Conservation (phyloP, 1,284 basidiomycete species). For the Trametes hirsuta region DNA sequence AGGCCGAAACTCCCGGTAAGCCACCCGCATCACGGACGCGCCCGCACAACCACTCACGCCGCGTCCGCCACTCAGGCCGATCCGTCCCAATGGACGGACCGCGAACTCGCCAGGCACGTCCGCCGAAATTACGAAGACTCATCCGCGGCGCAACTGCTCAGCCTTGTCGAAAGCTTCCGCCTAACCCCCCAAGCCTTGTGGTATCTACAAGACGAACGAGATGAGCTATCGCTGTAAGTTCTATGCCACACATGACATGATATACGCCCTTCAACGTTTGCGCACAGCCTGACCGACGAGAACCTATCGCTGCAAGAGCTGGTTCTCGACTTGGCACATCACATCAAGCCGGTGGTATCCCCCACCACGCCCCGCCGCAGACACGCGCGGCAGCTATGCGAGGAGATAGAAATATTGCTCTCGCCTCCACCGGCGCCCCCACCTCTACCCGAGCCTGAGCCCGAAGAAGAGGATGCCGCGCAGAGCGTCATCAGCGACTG, state of each 20-base stretch:
- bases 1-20: conserved; percentile 12
- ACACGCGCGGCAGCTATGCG: conserved; percentile 6
- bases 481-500: conserved; percentile 22
- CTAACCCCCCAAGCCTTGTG: conserved; percentile 15
- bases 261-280: neutral
- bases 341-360: conserved; percentile 16
- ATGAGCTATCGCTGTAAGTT: conserved; percentile 12
- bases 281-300: conserved; percentile 8
- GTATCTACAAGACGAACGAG: conserved; percentile 16
- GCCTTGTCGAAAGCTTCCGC: conserved; percentile 9
- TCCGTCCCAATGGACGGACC: conserved; percentile 14
- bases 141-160: neutral
- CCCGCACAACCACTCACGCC: neutral
- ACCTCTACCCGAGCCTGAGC: conserved; percentile 6
- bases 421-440: conserved; percentile 10
- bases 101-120: conserved; percentile 10
- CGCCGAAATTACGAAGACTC: neutral
- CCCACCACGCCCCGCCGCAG: conserved; percentile 16
- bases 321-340: conserved; percentile 11
- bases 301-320: conserved; percentile 3
- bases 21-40: neutral
- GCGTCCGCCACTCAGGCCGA: conserved; percentile 3
- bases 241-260: neutral
- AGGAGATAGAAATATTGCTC: conserved; percentile 2
- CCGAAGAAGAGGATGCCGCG: conserved; percentile 16